Conservation (phyloP, 2,329 filamentous ascomycete genomes). For the Curvularia lunata region DNA sequence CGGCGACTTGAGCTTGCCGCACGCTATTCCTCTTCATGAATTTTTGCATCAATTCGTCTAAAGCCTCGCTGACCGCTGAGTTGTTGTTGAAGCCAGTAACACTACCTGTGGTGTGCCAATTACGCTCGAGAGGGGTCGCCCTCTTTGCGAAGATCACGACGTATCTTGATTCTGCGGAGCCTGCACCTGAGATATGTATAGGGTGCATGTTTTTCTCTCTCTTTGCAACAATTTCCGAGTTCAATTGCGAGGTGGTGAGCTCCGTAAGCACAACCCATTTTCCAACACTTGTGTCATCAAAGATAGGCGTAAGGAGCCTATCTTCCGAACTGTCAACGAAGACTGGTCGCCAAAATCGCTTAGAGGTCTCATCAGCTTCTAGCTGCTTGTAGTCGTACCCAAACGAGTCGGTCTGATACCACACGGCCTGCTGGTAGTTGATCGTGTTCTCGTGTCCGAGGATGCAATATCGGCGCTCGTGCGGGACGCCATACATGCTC, state of each 20-base stretch:
- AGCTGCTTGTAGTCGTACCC: slow-evolving; percentile 15
- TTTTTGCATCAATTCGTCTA: slow-evolving; percentile 23
- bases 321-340: slow-evolving; percentile 27
- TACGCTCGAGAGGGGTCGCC: slow-evolving; percentile 19
- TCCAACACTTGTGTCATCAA: slow-evolving; percentile 31
- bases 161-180: slow-evolving; percentile 15
- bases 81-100: slow-evolving; percentile 32
- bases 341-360: slow-evolving; percentile 30
- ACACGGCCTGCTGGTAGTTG: slow-evolving; percentile 25
- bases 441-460: slow-evolving; percentile 25
- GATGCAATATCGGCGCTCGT: slow-evolving; percentile 27
- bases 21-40: slow-evolving; percentile 31
- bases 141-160: slow-evolving; percentile 31
- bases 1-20: slow-evolving; percentile 33
- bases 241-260: slow-evolving; percentile 21
- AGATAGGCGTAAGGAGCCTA: slow-evolving; percentile 23
- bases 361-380: slow-evolving; percentile 22
- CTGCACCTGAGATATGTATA: slow-evolving; percentile 25
- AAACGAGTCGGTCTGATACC: slow-evolving; percentile 15
- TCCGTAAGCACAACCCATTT: slow-evolving; percentile 23
- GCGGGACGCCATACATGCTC: slow-evolving; percentile 24
- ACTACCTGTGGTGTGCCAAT: slow-evolving; percentile 26
- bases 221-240: slow-evolving; percentile 20
- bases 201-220: slow-evolving; percentile 18
- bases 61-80: slow-evolving; percentile 6